A percentile compares a stretch with the other conserved stretches of the same genome.
phyloP scores from a whole-genome alignment of 1,284 basidiomycete genomes.

The Malassezia sp. region DNA sequence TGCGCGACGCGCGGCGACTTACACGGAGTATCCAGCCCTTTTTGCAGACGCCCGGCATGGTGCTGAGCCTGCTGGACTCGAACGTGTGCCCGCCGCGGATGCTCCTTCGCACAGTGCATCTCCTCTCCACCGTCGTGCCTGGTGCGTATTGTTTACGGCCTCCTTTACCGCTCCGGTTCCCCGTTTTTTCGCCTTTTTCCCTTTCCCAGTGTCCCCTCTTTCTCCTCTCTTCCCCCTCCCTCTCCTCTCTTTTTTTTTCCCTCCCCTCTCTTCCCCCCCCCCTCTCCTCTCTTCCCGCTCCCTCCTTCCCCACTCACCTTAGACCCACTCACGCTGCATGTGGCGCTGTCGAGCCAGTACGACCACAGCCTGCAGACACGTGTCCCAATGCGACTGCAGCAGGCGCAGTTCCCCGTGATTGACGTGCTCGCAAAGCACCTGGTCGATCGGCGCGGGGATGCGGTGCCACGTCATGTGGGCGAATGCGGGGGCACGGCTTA shows the following conservation, averaged over 20 bases:
- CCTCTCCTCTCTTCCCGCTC: no score
- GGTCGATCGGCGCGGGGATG: conserved; percentile 27
- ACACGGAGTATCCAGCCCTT: conserved; percentile 6
- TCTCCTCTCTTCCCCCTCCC: no score
- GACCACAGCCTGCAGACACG: conserved; percentile 6
- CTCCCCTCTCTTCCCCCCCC: no score
- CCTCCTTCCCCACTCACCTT: no score
- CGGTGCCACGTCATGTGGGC: no score
- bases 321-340: conserved; percentile 6
- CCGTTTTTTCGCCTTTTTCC: no score
- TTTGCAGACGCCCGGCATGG: conserved; percentile 8
- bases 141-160: no score
- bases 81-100: neutral
- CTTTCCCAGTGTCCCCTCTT: no score
- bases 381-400: conserved; percentile 2
- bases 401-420: conserved; percentile 24
- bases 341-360: conserved; percentile 8
- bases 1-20: neutral
- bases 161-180: no score
- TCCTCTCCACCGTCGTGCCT: neutral
- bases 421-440: conserved; percentile 31
- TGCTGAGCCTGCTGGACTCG: conserved; percentile 6
- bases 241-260: no score
- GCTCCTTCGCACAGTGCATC: conserved; percentile 1
- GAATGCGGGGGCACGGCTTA: no score